Conservation (phyloP, 2,329 filamentous ascomycete genomes). For the Cladophialophora carrionii region DNA sequence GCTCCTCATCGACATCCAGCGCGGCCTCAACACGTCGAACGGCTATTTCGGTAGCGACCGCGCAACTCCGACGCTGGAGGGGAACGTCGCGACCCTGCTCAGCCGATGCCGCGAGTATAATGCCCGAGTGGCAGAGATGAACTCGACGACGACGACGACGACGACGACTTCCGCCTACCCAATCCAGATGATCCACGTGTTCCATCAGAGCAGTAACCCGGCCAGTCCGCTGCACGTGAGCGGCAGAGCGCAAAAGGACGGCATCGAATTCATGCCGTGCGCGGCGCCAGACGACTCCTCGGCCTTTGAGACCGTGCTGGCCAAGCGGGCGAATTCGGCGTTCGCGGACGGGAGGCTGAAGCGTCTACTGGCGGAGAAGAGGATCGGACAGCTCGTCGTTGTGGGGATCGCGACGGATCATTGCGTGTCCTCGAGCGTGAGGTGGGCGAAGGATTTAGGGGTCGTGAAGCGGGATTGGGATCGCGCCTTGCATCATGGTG, state of each 20-base stretch:
- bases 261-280: slow-evolving; percentile 40
- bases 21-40: slow-evolving; percentile 46
- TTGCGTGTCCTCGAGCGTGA: slow-evolving; percentile 54
- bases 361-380: slow-evolving; percentile 42
- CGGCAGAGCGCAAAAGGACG: slow-evolving; percentile 33
- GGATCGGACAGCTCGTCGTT: slow-evolving; percentile 48
- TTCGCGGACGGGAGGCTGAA: slow-evolving; percentile 54
- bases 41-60: slow-evolving; percentile 49
- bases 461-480: slow-evolving; percentile 43
- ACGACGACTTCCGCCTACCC: not conserved
- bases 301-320: slow-evolving; percentile 45
- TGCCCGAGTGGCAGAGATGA: no score
- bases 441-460: slow-evolving; percentile 54
- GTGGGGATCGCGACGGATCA: slow-evolving; percentile 55
- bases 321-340: slow-evolving; percentile 53
- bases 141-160: no score
- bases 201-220: slow-evolving; percentile 48
- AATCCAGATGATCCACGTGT: slow-evolving; percentile 51
- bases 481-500: no score
- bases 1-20: slow-evolving; percentile 55
- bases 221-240: slow-evolving; percentile 46
- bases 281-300: slow-evolving; percentile 40
- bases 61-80: slow-evolving; percentile 52
- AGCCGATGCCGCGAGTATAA: not conserved
- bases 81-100: slow-evolving; percentile 50